phyloP scores from a whole-genome alignment of 495 filamentous ascomycete genomes.

The Lentithecium fluviatile region DNA sequence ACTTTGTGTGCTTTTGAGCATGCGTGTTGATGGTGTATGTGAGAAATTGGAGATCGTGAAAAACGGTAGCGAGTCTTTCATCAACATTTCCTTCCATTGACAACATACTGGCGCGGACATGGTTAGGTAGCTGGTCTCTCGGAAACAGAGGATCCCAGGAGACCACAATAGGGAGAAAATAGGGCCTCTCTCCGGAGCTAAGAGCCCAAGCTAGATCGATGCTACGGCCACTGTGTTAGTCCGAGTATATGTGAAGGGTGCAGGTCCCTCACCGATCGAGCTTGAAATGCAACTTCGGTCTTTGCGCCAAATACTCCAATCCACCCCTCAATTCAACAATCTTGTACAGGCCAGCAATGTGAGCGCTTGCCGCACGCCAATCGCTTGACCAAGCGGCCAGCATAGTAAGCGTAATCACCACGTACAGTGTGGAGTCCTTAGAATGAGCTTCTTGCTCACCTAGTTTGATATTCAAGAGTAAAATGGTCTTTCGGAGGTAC shows the following conservation, averaged over 20 bases:
- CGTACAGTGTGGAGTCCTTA: background rate
- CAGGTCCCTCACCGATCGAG: slow-evolving; percentile 1
- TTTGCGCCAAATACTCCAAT: background rate
- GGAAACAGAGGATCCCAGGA: slow-evolving; percentile 2
- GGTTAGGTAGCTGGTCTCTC: background rate
- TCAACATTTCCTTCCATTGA: no score
- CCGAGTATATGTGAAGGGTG: background rate
- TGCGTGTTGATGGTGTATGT: background rate
- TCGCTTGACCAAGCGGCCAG: slow-evolving; percentile 3
- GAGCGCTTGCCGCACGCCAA: background rate
- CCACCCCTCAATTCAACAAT: slow-evolving; percentile 8
- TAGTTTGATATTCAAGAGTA: slow-evolving; percentile 1
- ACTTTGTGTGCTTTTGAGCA: background rate
- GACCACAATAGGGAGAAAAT: background rate
- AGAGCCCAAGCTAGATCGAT: slow-evolving; percentile 3
- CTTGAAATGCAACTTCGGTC: slow-evolving; percentile 6
- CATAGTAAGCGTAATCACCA: slow-evolving; percentile 6
- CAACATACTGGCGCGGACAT: no score
- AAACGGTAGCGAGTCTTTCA: background rate
- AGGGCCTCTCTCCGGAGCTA: slow-evolving; percentile 2
- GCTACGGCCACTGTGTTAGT: background rate
- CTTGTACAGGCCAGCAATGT: slow-evolving; percentile 2
- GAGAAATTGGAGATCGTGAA: background rate
- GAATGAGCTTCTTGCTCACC: background rate
- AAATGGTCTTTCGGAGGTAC: background rate